A percentile compares a stretch with the other conserved stretches of the same genome.
These are phyloP conservation scores for Lanmaoa pseudosensibilis DNA, from an alignment of 768 basidiomycete genomes.

Conservation along the genomic window DNA sequence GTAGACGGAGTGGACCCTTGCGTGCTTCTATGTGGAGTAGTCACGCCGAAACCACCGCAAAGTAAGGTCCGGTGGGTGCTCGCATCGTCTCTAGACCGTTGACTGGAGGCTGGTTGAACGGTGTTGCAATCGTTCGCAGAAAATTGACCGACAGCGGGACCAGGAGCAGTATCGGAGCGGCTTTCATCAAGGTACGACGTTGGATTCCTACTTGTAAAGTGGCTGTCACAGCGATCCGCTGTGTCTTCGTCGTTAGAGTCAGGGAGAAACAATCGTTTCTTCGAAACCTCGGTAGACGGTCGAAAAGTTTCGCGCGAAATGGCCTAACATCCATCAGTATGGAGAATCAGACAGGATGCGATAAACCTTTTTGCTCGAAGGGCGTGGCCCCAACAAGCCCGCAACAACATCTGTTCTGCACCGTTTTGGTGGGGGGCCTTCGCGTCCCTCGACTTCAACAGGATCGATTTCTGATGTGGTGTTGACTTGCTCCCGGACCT, in stretches of 20 bases:
- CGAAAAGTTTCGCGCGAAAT: neutral
- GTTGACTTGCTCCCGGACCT: slow-evolving; percentile 35
- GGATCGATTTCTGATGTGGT: slow-evolving; percentile 34
- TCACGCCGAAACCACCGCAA: neutral
- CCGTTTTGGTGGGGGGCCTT: slow-evolving; percentile 22
- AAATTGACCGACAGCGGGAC: slow-evolving; percentile 1
- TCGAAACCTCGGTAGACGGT: neutral
- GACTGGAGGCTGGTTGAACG: slow-evolving; percentile 4
- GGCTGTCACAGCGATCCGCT: neutral
- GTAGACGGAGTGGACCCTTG: neutral
- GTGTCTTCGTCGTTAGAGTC: slow-evolving; percentile 12
- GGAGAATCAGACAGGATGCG: neutral
- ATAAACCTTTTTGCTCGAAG: slow-evolving; percentile 17
- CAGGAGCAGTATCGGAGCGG: slow-evolving; percentile 30
- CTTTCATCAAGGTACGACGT: slow-evolving; percentile 28
- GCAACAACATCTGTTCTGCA: neutral
- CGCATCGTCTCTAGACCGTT: slow-evolving; percentile 10
- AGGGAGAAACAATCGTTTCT: slow-evolving; percentile 21
- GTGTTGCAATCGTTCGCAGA: slow-evolving; percentile 1
- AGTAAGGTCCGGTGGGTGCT: neutral
- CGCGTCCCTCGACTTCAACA: slow-evolving; percentile 34
- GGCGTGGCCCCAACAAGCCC: neutral
- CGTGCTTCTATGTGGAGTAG: neutral
- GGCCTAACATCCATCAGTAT: slow-evolving; percentile 12
- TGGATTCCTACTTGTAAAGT: neutral